Base-by-base conservation (phyloP, 305 asterid species). In the Petunia hybrid region DNA sequence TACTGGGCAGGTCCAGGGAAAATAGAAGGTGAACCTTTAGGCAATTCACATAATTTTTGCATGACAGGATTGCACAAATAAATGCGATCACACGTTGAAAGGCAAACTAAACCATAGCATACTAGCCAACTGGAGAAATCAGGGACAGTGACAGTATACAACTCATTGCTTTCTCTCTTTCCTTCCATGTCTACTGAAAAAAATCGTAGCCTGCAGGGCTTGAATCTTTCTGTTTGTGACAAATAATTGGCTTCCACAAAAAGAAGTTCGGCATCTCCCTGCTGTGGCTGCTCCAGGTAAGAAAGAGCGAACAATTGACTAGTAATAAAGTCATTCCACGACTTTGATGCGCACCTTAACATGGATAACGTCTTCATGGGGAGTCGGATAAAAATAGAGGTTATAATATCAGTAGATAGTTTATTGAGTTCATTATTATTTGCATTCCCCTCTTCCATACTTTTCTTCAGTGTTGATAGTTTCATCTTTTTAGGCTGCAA, bases 161-260 rank as follows among this genome's bases (percentile, higher is more conserved):
- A 8, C 67, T 62, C 41, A 35, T 62, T 62, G 67, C 2, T 31
- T 31, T 61, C 14, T 31, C 14, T 41, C 67, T 62, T 62, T 31
- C 67, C 67, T 62, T 62, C 41, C 67, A 62, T 62, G 67, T 62
- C 67, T 8, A 62, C 67, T 35, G 67, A 62, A 31, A 62, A 10
- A 62, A 31, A 62, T 8, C 9, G 67, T 8, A 62, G 67, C 14
- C 6, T 62, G n/a, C 12, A 0, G 31, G 31, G 31, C 31, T 22
- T 22, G 31, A 22, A 22, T 14, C 14, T 62, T 3, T 8, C 3
- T 31, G 4, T 3, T 6, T 6, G 67, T 31, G 1, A 3, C 2
- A 31, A 35, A 1, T 62, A 8, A 62, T 6, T 62, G 14, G 2
- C 0, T 62, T 62, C 4, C 41, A 61, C 5, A 8, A 61, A 60